Conservation (phyloP, 2,329 filamentous ascomycete genomes). For the Neonectria faginata region DNA sequence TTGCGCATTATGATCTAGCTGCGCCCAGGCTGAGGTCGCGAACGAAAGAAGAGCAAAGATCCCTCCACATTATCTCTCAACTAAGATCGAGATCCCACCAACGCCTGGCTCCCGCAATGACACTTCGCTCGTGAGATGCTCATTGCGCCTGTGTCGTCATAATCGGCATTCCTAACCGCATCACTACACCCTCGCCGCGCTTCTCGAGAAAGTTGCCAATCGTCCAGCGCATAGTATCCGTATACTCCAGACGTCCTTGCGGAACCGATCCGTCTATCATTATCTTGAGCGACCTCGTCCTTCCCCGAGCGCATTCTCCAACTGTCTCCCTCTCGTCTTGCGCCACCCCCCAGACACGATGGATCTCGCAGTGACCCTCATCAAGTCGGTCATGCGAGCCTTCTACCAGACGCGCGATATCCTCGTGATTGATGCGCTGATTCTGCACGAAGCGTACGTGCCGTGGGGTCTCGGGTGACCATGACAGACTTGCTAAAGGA, state of each 20-base stretch:
- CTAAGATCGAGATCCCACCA: background rate
- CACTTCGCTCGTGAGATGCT: constrained; percentile 33
- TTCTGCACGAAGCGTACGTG: constrained; percentile 81
- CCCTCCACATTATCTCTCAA: background rate
- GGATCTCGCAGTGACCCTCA: constrained; percentile 76
- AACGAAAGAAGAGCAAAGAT: constrained; percentile 2
- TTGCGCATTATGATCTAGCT: constrained; percentile 6
- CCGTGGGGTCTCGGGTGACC: constrained; percentile 14
- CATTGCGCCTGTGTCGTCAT: constrained; percentile 30
- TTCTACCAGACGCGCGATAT: constrained; percentile 90
- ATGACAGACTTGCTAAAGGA: constrained; percentile 66
- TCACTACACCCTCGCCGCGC: constrained; percentile 16
- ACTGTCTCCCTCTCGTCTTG: constrained; percentile 6
- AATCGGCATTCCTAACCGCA: constrained; percentile 27
- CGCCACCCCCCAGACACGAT: constrained; percentile 47
- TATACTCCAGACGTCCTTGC: background rate
- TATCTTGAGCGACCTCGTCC: background rate
- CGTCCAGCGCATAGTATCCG: constrained; percentile 1
- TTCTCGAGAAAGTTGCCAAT: background rate
- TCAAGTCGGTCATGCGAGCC: constrained; percentile 86
- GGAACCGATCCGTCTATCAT: background rate
- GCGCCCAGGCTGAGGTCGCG: constrained; percentile 3
- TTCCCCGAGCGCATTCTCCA: constrained; percentile 1
- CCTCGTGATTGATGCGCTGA: constrained; percentile 85
- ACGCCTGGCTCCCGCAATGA: constrained; percentile 28